Evolutionary conservation across 1,284 basidiomycete genomes (phyloP).

Genomic region (Sanghuangporus baumii): DNA sequence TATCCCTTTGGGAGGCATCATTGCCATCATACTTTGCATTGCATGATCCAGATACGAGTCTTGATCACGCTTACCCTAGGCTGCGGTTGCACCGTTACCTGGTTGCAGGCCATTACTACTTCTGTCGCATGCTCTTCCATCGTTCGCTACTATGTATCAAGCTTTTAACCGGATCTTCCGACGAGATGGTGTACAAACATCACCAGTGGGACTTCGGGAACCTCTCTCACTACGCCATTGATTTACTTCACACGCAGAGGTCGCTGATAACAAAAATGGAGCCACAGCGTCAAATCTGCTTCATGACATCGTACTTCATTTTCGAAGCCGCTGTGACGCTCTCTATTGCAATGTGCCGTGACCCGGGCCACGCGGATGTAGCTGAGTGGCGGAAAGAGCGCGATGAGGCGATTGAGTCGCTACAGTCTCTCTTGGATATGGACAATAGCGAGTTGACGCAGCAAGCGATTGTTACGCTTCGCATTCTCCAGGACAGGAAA

Average conservation of each 20-base stretch:
- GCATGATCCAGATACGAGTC: slow-evolving; percentile 15
- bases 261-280: slow-evolving; percentile 18
- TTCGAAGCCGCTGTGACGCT: slow-evolving; percentile 30
- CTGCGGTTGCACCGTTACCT: slow-evolving; percentile 22
- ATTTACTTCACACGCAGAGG: slow-evolving; percentile 23
- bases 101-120: slow-evolving; percentile 25
- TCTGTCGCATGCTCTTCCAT: slow-evolving; percentile 27
- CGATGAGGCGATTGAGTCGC: slow-evolving; percentile 7
- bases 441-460: slow-evolving; percentile 11
- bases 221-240: slow-evolving; percentile 26
- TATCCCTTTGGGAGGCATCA: slow-evolving; percentile 7
- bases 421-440: background rate
- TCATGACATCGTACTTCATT: slow-evolving; percentile 27
- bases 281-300: slow-evolving; percentile 19
- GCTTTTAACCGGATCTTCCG: background rate
- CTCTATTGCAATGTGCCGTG: slow-evolving; percentile 7
- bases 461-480: slow-evolving; percentile 11
- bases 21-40: slow-evolving; percentile 22
- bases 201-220: slow-evolving; percentile 21
- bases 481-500: slow-evolving; percentile 12
- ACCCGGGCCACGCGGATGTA: slow-evolving; percentile 2
- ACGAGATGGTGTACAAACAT: background rate
- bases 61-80: slow-evolving; percentile 17
- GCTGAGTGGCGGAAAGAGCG: slow-evolving; percentile 8
- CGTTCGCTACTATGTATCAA: slow-evolving; percentile 16